Base-by-base conservation (phyloP, 192 early-diverging fungal genomes). In the Rhizophagus clarus region DNA sequence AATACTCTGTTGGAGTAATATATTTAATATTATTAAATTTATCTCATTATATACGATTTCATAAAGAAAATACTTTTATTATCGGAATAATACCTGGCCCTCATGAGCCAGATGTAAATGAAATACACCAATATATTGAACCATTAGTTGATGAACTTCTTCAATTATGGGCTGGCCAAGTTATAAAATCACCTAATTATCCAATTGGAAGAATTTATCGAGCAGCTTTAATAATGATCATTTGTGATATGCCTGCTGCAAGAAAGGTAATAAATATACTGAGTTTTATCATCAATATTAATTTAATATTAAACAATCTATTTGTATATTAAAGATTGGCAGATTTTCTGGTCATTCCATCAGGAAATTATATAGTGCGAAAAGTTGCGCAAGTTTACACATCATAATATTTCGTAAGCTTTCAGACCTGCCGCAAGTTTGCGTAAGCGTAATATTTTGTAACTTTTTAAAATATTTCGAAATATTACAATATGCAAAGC, bases 1-100 rank as follows among this genome's bases (percentile, higher is more conserved):
- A 40, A 40, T 37, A 34, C 20, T 34, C 29, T 22, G 11, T 28
- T 37, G 34, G 29, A 17, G 14, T 31, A 40, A 70, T 70, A 40
- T 70, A 70, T 40, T 11, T 70, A 22, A 70, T 4, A 37, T 45
- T 70, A 32, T 17, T 70, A 3, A 70, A 70, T 42, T 70, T 70
- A 17, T 17, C 68, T 5, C 34, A 5, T 37, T 5, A 37, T 4
- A 37, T 37, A 37, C 4, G 34, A 37, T 37, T 37, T 37, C 34
- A 37, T 37, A 5, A 37, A 70, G 32, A 34, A 70, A 70, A 70
- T 40, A 28, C 32, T 17, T n/a, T 70, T 40, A 3, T 70, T 24
- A 29, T 34, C 22, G n/a, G 68, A 12, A 70, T 70, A 1, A 70
- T 70, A 40, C 40, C 68, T 0, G 34, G 34, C 5, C 34, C 68